Base-by-base conservation (phyloP, 129 eudicot species). In the Cynara cardunculus region DNA sequence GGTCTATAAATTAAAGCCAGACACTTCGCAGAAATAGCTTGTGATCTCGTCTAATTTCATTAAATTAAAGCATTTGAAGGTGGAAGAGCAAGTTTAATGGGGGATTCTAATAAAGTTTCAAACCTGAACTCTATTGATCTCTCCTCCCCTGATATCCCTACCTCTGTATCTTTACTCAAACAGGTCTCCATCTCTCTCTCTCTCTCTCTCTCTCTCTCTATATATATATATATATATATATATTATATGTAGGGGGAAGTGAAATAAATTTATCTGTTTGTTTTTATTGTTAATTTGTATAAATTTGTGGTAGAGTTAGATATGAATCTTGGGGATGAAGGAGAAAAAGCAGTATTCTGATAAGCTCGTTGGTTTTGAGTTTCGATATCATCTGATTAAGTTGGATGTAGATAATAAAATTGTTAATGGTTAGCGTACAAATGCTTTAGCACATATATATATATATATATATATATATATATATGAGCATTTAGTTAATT, bases 151-250 rank as follows among this genome's bases (percentile, higher is more conserved):
- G 89, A 94, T 76, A 79, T 86, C 73, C 85, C 87, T n/a, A 59
- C 74, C 77, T 88, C 98, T 73, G 98, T 92, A 70, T 86, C 94
- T 41, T 87, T 90, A 77, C 91, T 94, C 78, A 92, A 87, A 87
- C 96, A 90, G 96, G 98, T 85, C 66, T 75, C 61, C 67, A 72
- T 75, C 18, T 28, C 77, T 73, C 32, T 77, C 37, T 19, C 9
- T 34, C n/a, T 27, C 14, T 25, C 49, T 39, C 14, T 39, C 49
- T 39, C 49, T 44, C 25, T 34, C 9, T 66, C 25, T 61, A 11
- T 76, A 5, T 64, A 6, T 44, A 0, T 44, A 32, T 56, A 26
- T 34, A 46, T 65, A 16, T 25, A 16, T n/a, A 5, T 44, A 8
- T 41, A 22, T 46, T 30, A 0, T 34, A 6, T 34, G 8, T 34